These are phyloP conservation scores for Globisporangium megalacanthum DNA, from an alignment of 352 stramenopile species.

Conservation along the genomic window DNA sequence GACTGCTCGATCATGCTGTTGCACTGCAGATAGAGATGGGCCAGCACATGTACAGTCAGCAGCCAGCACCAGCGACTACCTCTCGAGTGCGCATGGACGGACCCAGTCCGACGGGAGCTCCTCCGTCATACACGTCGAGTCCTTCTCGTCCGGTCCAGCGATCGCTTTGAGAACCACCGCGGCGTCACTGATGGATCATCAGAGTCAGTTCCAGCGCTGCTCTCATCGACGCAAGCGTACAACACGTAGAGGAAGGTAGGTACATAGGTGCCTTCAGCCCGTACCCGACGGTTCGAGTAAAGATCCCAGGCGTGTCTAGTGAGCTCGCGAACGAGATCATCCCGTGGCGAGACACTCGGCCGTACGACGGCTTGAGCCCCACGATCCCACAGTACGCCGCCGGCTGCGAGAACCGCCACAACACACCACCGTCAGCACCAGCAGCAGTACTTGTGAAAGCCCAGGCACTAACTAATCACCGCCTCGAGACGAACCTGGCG, in stretches of 20 bases:
- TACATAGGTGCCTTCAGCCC: slow-evolving; percentile 4
- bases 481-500: slow-evolving; percentile 60
- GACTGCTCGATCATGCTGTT: slow-evolving; percentile 25
- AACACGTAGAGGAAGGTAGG: not conserved
- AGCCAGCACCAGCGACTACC: not conserved
- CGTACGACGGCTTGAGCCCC: slow-evolving; percentile 97
- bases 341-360: slow-evolving; percentile 93
- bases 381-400: slow-evolving; percentile 95
- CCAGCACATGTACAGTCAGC: too few species aligned
- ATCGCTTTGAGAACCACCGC: slow-evolving; percentile 77
- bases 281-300: slow-evolving; percentile 81
- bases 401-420: slow-evolving; percentile 33
- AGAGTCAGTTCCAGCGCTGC: not conserved
- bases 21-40: slow-evolving; percentile 17
- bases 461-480: not conserved
- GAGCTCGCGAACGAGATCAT: slow-evolving; percentile 96
- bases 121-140: slow-evolving; percentile 76
- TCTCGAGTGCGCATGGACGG: slow-evolving; percentile 1
- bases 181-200: slow-evolving; percentile 45
- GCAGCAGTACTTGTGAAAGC: not conserved
- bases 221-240: too few species aligned
- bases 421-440: not conserved
- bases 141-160: slow-evolving; percentile 67
- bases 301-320: slow-evolving; percentile 94
- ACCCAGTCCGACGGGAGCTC: slow-evolving; percentile 50